Base-by-base conservation (phyloP, 331 rosid genomes). In the Saraca asoca region DNA sequence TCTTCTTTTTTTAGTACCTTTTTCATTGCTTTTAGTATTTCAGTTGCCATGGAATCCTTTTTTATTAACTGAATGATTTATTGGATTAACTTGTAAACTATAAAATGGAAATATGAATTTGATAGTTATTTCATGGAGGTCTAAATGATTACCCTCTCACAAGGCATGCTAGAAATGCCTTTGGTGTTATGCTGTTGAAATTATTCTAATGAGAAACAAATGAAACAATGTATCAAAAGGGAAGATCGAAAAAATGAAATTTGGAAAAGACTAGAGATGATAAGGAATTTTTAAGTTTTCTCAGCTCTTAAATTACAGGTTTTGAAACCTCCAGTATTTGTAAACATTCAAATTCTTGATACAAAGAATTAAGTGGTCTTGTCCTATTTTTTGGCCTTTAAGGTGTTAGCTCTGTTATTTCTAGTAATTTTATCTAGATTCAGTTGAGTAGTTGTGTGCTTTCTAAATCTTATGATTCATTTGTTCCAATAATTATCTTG, bases 161-260 rank as follows among this genome's bases (percentile, higher is more conserved):
- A 0, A 4, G 9, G 14, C 19, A 18, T 12, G 43, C 13, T 42
- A 12, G 51, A 41, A 60, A 14, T 8, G 31, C 33, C 10, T 68
- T 66, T 24, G 31, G 31, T 24, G 31, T 24, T 24, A 24, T 12
- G 10, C 39, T 20, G 15, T 61, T 42, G 5, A 20, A 43, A 61
- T 12, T 7, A 11, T 17, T 51, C 33, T 52, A 10, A 29, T 57
- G 58, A 19, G 58, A 58, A 17, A 33, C 9, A 61, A 74, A 74
- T 43, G 52, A 43, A 20, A 9, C 10, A 12, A 43, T 20, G 4
- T 42, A 19, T 51, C 19, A 19, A 43, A 11, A 12, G 13, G 13
- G 14, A 43, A 43, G 4, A 43, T 10, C 4, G 10, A 43, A 11
- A 42, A 44, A 33, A 42, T 18, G n/a, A 52, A 50, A 31, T 43